A percentile compares a stretch with the other conserved stretches of the same genome.
phyloP scores from a whole-genome alignment of 2,329 filamentous ascomycete species.

The Corniculantispora saksenae region DNA sequence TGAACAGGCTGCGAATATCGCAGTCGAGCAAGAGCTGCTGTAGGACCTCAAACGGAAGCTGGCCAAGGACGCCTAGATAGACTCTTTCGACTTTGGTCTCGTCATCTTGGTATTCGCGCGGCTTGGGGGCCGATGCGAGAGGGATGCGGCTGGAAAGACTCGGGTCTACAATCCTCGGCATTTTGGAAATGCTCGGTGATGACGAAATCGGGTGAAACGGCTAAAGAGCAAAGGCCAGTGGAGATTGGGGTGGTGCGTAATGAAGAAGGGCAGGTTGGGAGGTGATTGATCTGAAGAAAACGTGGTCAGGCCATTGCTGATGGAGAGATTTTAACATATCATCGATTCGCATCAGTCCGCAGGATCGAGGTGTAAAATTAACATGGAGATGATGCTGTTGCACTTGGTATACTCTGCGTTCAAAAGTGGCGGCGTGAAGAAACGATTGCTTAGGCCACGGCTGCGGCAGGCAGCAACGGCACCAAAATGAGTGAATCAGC shows the following conservation, averaged over 20 bases:
- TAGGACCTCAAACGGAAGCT: not conserved
- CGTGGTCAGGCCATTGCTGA: no score
- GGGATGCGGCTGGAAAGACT: not conserved
- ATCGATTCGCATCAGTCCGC: no score
- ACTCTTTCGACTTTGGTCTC: not conserved
- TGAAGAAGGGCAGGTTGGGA: no score
- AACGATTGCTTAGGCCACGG: not conserved
- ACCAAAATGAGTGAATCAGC: not conserved
- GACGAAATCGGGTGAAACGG: not conserved
- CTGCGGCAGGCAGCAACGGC: not conserved
- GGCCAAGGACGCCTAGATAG: not conserved
- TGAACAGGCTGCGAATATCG: not conserved
- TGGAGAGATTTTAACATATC: no score
- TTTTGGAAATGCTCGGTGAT: not conserved
- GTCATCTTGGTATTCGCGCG: no score
- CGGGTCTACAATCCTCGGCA: not conserved
- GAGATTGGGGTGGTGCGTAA: no score
- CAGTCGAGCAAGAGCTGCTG: not conserved
- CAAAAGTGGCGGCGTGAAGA: not conserved
- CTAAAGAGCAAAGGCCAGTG: no score
- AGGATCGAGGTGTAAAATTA: not conserved
- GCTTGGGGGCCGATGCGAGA: not conserved
- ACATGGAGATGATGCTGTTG: not conserved
- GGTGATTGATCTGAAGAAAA: no score
- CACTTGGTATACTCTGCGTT: not conserved